phyloP scores from a whole-genome alignment of 1,284 basidiomycete species.

The Cryptococcus sp. region DNA sequence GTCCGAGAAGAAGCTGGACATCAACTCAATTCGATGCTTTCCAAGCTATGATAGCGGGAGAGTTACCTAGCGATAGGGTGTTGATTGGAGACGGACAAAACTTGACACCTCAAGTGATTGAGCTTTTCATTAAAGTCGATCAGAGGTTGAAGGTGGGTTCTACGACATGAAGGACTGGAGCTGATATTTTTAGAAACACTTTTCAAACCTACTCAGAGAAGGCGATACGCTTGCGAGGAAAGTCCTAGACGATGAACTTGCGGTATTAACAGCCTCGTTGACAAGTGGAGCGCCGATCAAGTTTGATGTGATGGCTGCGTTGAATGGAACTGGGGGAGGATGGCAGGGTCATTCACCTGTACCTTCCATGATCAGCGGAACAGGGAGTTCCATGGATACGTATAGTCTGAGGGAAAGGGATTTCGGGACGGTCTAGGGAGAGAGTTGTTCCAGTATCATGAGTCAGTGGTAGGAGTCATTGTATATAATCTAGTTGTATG shows the following conservation, averaged over 20 bases:
- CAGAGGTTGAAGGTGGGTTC: slow-evolving; percentile 43
- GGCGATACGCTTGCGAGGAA: slow-evolving; percentile 45
- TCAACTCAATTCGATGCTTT: slow-evolving; percentile 24
- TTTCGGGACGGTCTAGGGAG: no score
- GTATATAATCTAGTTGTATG: no score
- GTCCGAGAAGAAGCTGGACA: background rate
- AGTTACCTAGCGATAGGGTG: slow-evolving; percentile 27
- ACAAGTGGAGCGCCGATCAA: slow-evolving; percentile 14
- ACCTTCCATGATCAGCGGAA: no score
- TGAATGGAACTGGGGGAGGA: slow-evolving; percentile 1
- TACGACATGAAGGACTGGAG: background rate
- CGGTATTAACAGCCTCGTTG: slow-evolving; percentile 17
- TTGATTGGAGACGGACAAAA: slow-evolving; percentile 43
- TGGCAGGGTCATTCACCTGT: background rate
- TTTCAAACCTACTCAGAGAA: slow-evolving; percentile 41
- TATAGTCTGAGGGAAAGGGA: no score
- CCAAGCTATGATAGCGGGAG: slow-evolving; percentile 31
- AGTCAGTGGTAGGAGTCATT: no score
- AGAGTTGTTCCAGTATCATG: no score
- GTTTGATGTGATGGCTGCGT: slow-evolving; percentile 18
- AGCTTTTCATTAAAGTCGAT: slow-evolving; percentile 49
- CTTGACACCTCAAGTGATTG: slow-evolving; percentile 40
- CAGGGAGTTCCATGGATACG: no score
- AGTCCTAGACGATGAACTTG: slow-evolving; percentile 46
- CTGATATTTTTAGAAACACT: slow-evolving; percentile 41